Evolutionary conservation across 371 early-diverging fungal species (phyloP).

Genomic region (Mucor irregularis): DNA sequence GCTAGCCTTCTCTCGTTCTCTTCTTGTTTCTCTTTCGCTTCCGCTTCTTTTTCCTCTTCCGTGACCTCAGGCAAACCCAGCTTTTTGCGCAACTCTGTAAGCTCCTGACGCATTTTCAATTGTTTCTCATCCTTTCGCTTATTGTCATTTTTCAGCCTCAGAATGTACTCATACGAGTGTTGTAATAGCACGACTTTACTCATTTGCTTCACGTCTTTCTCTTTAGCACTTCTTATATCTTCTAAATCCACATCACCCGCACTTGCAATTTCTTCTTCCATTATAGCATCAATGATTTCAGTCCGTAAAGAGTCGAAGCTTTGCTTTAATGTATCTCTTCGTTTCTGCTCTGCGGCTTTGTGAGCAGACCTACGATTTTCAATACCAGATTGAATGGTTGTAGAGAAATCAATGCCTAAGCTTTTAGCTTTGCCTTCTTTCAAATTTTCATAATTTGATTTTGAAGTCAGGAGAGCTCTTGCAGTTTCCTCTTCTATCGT

Average conservation of each 20-base stretch:
- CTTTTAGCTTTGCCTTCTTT: slow-evolving; percentile 83
- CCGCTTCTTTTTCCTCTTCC: slow-evolving; percentile 32
- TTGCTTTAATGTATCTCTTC: slow-evolving; percentile 87
- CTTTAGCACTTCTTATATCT: slow-evolving; percentile 23
- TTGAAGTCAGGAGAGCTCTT: slow-evolving; percentile 60
- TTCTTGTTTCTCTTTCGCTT: slow-evolving; percentile 20
- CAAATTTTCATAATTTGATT: slow-evolving; percentile 86
- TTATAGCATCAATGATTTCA: slow-evolving; percentile 67
- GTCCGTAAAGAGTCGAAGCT: slow-evolving; percentile 82
- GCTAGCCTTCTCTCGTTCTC: slow-evolving; percentile 25
- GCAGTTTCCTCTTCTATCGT: slow-evolving; percentile 53
- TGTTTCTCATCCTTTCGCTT: slow-evolving; percentile 44
- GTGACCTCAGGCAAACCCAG: slow-evolving; percentile 38
- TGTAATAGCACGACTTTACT: slow-evolving; percentile 50
- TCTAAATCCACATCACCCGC: slow-evolving; percentile 9
- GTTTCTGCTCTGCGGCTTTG: slow-evolving; percentile 92
- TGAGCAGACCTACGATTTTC: slow-evolving; percentile 80
- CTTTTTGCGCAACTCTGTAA: slow-evolving; percentile 32
- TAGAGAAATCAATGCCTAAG: slow-evolving; percentile 71
- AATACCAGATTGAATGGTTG: slow-evolving; percentile 70
- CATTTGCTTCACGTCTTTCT: slow-evolving; percentile 56
- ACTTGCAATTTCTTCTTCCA: slow-evolving; percentile 31
- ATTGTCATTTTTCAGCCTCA: slow-evolving; percentile 48
- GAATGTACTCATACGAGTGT: slow-evolving; percentile 62
- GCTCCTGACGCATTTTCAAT: slow-evolving; percentile 33